phyloP scores from a whole-genome alignment of 2,329 filamentous ascomycete genomes.

The Cytospora leucostoma region DNA sequence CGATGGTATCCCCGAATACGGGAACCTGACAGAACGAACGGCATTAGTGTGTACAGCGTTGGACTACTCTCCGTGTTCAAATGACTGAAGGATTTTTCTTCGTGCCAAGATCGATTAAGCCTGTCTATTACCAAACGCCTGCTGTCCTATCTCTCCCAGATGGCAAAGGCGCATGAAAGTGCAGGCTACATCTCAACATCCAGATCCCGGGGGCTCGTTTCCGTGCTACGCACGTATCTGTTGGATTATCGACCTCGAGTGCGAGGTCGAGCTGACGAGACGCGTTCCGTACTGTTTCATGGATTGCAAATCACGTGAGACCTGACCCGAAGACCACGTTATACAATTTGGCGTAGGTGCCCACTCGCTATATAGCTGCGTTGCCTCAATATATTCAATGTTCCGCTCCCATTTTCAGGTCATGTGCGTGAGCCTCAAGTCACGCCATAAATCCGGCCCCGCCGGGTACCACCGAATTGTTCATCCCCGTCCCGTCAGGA shows the following conservation, averaged over 20 bases:
- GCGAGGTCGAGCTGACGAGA: not conserved
- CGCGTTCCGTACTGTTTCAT: not conserved
- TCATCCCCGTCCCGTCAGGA: not conserved
- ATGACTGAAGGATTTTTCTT: slow-evolving; percentile 57
- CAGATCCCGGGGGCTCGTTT: not conserved
- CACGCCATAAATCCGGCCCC: not conserved
- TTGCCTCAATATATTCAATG: not conserved
- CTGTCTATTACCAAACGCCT: slow-evolving; percentile 61
- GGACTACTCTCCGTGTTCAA: slow-evolving; percentile 52
- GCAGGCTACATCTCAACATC: slow-evolving; percentile 45
- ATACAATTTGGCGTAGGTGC: not conserved
- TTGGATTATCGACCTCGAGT: not conserved
- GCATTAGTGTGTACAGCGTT: slow-evolving; percentile 64
- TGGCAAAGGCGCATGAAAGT: slow-evolving; percentile 58
- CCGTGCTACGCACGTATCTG: not conserved
- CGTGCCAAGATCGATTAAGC: slow-evolving; percentile 56
- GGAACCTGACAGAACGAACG: slow-evolving; percentile 35
- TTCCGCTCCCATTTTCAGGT: not conserved
- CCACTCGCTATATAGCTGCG: not conserved
- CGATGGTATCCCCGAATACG: not conserved
- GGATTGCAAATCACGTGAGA: not conserved
- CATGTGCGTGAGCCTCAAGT: not conserved
- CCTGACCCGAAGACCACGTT: not conserved
- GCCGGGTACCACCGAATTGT: not conserved
- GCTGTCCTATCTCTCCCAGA: slow-evolving; percentile 37